Conservation (phyloP, 2,329 filamentous ascomycete species). For the Rachicladosporium sp. region DNA sequence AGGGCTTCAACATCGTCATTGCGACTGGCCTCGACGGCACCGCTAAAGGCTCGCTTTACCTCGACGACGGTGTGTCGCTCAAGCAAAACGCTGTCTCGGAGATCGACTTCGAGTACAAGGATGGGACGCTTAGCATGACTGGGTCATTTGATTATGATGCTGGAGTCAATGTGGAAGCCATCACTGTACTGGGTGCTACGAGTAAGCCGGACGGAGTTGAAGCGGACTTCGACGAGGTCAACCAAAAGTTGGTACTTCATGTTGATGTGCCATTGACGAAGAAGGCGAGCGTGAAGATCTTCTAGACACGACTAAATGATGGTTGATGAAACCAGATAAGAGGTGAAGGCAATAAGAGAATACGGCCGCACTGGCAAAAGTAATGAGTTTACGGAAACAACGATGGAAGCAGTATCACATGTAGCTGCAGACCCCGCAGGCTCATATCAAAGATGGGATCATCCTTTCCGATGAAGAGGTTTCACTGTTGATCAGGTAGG, state of each 20-base stretch:
- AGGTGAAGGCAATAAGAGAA: too few relatives aligned
- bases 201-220: constrained; percentile 3
- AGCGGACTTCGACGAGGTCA: constrained; percentile 6
- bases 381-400: too few relatives aligned
- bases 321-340: too few relatives aligned
- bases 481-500: too few relatives aligned
- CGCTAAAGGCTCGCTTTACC: constrained; percentile 54
- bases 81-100: constrained; percentile 36
- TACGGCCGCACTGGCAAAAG: too few relatives aligned
- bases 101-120: constrained; percentile 7
- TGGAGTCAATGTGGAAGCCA: constrained; percentile 4
- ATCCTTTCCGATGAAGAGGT: too few relatives aligned
- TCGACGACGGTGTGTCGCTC: constrained; percentile 61
- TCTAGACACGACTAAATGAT: too few relatives aligned
- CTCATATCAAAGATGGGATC: too few relatives aligned
- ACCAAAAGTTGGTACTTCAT: constrained; percentile 6
- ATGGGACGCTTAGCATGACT: constrained; percentile 11
- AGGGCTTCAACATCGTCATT: constrained; percentile 57
- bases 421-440: too few relatives aligned
- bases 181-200: constrained; percentile 3
- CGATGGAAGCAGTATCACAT: too few relatives aligned
- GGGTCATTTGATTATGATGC: constrained; percentile 42
- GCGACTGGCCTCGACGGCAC: constrained; percentile 47
- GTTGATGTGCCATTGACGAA: constrained; percentile 10
- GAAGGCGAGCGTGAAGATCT: not conserved